Base-by-base conservation (phyloP, 2,329 filamentous ascomycete species). In the Penicillium palitans region DNA sequence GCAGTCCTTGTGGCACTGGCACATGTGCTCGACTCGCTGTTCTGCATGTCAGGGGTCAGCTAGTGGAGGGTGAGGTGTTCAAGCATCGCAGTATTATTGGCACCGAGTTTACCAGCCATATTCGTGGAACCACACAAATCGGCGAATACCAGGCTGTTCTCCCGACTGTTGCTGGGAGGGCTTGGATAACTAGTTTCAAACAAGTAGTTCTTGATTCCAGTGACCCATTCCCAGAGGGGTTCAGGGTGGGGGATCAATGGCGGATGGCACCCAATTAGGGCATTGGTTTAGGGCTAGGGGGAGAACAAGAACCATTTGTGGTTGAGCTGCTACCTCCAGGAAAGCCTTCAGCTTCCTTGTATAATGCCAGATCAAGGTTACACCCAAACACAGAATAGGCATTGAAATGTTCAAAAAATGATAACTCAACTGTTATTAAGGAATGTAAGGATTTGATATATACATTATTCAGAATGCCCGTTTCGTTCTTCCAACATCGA, bases 1-100 rank as follows among this genome's bases (percentile, higher is more conserved):
- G 78, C 19, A 79, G 78, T 57, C 79, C 78, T 1, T 80, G 78
- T 50, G 79, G 79, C 8, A 80, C 77, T 0, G 79, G 79, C 2
- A 80, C 75, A 0, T 77, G 70, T 58, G 77, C 79, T 2, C 68
- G 79, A 13, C 67, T 81, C 60, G 79, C 79, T 0, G 70, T 80
- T 1, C 55, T 81, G 24, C 75, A 81, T 64, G 76, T 76, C 1
- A 70, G 74, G 19, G 77, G 77, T 1, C 61, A 74, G 44, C 61
- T 81, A 4, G 57, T 68, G 1, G 71, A 72, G 1, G 74, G 69
- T 0, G 73, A 81, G 50, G 64, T 53, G 0, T 77, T 80, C 54
- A 66, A 62, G 4, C 75, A 80, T 61, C 67, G 65, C 8, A 79
- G 78, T 55, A 75, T 81, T 39, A 77, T 78, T 29, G 77, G 74